These are phyloP conservation scores for Coemansia sp. DNA, from an alignment of 192 early-diverging fungal species.

Conservation along the genomic window DNA sequence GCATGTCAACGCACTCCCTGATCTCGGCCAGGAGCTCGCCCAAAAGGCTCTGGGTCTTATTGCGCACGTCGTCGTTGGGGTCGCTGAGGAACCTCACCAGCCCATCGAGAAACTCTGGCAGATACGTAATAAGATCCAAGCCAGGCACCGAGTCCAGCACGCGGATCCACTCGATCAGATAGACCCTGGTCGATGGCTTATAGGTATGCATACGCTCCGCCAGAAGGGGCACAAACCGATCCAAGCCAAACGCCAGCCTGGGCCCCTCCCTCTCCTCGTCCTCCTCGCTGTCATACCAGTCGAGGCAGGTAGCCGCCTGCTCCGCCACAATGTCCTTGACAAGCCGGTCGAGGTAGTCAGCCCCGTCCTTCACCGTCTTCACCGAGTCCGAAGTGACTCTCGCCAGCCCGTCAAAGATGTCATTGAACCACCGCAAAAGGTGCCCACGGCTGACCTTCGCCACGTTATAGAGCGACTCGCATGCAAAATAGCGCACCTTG, in stretches of 20 bases:
- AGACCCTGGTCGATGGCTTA: slow-evolving; percentile 87
- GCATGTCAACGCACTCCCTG: slow-evolving; percentile 53
- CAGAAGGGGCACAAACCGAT: slow-evolving; percentile 90
- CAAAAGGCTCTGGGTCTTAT: slow-evolving; percentile 74
- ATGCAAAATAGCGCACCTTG: slow-evolving; percentile 96
- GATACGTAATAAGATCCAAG: slow-evolving; percentile 83
- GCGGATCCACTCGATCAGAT: slow-evolving; percentile 92
- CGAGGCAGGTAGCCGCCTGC: slow-evolving; percentile 72
- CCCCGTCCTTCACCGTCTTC: slow-evolving; percentile 88
- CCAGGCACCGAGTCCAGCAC: slow-evolving; percentile 92
- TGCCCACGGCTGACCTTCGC: slow-evolving; percentile 90
- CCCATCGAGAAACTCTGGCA: slow-evolving; percentile 94
- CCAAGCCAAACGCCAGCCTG: slow-evolving; percentile 78
- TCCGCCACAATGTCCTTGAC: slow-evolving; percentile 98
- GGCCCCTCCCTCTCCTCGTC: slow-evolving; percentile 1
- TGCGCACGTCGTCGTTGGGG: slow-evolving; percentile 83
- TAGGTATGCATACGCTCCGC: slow-evolving; percentile 87
- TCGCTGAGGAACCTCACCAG: slow-evolving; percentile 88
- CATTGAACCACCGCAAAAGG: slow-evolving; percentile 90
- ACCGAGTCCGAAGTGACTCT: slow-evolving; percentile 87
- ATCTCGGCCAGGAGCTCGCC: slow-evolving; percentile 92
- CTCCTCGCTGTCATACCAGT: slow-evolving; percentile 37
- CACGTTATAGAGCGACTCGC: slow-evolving; percentile 98
- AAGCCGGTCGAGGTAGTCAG: slow-evolving; percentile 89
- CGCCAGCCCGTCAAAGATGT: slow-evolving; percentile 94